Conservation (phyloP, 2,329 filamentous ascomycete genomes). For the Diaporthe sp. region DNA sequence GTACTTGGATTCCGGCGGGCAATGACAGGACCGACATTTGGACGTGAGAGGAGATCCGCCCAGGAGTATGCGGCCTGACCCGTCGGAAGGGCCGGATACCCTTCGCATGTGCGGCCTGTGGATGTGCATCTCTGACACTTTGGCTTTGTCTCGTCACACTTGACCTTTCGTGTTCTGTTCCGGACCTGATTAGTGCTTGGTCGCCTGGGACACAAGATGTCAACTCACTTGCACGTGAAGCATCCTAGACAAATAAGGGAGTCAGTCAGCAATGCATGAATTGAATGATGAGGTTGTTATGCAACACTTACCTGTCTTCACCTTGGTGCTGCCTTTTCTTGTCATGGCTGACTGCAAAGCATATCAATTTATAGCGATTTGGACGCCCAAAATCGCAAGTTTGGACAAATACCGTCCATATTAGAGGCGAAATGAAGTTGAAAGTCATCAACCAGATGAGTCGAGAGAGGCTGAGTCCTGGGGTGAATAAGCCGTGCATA, state of each 20-base stretch:
- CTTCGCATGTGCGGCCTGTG: slow-evolving; percentile 44
- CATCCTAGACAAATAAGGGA: slow-evolving; percentile 13
- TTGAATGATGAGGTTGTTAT: neutral
- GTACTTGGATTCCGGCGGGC: neutral
- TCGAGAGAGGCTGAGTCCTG: too few species aligned
- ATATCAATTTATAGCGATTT: too few species aligned
- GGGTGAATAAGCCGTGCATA: too few species aligned
- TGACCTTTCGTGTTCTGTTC: slow-evolving; percentile 44
- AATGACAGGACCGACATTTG: neutral
- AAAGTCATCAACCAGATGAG: neutral
- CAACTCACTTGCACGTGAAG: slow-evolving; percentile 41
- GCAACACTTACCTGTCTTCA: slow-evolving; percentile 29
- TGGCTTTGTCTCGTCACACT: slow-evolving; percentile 47
- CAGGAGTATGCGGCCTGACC: slow-evolving; percentile 40
- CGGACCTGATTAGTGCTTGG: neutral
- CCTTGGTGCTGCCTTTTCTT: slow-evolving; percentile 39
- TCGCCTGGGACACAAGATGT: neutral
- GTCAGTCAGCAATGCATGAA: neutral
- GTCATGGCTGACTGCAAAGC: slow-evolving; percentile 15
- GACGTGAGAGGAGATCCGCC: slow-evolving; percentile 28
- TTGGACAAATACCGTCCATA: neutral
- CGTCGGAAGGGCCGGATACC: slow-evolving; percentile 38
- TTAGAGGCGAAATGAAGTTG: neutral
- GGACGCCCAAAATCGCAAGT: too few species aligned
- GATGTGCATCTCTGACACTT: slow-evolving; percentile 43